These are phyloP conservation scores for Eimeria zaria DNA, from an alignment of 169 alveolate species.

Conservation along the genomic window DNA sequence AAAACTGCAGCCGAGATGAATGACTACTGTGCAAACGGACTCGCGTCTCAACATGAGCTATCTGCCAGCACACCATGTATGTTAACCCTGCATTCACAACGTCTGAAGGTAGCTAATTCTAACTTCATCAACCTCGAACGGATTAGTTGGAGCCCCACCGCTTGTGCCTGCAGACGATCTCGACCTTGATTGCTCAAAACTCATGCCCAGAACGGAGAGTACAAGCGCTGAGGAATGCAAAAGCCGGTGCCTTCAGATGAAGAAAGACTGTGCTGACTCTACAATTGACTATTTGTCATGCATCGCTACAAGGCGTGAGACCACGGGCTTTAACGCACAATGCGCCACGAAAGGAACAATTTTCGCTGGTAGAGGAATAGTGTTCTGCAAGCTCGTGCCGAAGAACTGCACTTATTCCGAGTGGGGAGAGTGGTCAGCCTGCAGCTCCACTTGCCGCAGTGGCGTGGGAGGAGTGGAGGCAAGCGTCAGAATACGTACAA, in stretches of 20 bases:
- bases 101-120: neutral
- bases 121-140: neutral
- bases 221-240: conserved; percentile 43
- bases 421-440: conserved; percentile 73
- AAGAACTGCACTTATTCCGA: conserved; percentile 46
- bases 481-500: conserved; percentile 66
- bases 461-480: conserved; percentile 57
- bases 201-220: neutral
- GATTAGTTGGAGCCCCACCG: neutral
- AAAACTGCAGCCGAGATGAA: conserved; percentile 57
- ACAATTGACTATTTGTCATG: conserved; percentile 34
- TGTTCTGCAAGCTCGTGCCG: conserved; percentile 45
- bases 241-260: conserved; percentile 22
- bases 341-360: conserved; percentile 32
- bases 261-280: neutral
- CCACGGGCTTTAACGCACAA: conserved; percentile 18
- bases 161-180: conserved; percentile 67
- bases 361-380: conserved; percentile 50
- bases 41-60: conserved; percentile 16
- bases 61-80: conserved; percentile 60
- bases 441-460: conserved; percentile 77
- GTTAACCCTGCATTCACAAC: neutral
- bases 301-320: conserved; percentile 34
- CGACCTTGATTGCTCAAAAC: conserved; percentile 3
- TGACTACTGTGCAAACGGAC: conserved; percentile 66